These are phyloP conservation scores for Lactarius hatsudake DNA, from an alignment of 768 basidiomycete species.

Conservation along the genomic window DNA sequence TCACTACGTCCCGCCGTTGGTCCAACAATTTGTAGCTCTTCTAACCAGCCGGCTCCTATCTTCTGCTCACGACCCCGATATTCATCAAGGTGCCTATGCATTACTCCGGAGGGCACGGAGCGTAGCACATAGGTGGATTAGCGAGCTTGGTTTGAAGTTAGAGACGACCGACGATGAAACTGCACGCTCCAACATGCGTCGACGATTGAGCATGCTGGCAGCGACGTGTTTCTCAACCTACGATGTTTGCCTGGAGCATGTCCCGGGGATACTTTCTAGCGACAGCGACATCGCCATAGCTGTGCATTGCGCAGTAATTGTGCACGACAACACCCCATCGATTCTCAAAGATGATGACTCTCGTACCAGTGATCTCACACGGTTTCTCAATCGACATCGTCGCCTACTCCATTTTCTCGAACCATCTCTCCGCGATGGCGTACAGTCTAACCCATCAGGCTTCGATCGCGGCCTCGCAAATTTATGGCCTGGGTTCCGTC, in stretches of 20 bases:
- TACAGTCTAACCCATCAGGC: background rate
- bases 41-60: slow-evolving; percentile 11
- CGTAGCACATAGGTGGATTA: slow-evolving; percentile 3
- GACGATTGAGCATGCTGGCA: slow-evolving; percentile 8
- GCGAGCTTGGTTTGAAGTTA: background rate
- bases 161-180: slow-evolving; percentile 3
- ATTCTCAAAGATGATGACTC: background rate
- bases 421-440: background rate
- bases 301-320: slow-evolving; percentile 20
- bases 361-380: background rate
- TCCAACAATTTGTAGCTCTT: background rate
- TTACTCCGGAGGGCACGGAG: slow-evolving; percentile 7
- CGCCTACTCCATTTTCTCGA: slow-evolving; percentile 4
- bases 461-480: background rate
- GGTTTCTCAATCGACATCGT: slow-evolving; percentile 3
- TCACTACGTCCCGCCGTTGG: background rate
- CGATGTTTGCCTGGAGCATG: slow-evolving; percentile 1
- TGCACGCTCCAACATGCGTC: background rate
- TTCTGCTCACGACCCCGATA: background rate
- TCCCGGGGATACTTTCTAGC: background rate
- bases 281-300: slow-evolving; percentile 8
- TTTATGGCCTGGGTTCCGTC: slow-evolving; percentile 10
- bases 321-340: slow-evolving; percentile 4
- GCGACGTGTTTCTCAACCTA: slow-evolving; percentile 11
- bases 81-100: background rate